Evolutionary conservation across 2,329 filamentous ascomycete genomes (phyloP), one percentile per base, ranked within the genome.

Genomic region (Sporothrix brasiliensis): DNA sequence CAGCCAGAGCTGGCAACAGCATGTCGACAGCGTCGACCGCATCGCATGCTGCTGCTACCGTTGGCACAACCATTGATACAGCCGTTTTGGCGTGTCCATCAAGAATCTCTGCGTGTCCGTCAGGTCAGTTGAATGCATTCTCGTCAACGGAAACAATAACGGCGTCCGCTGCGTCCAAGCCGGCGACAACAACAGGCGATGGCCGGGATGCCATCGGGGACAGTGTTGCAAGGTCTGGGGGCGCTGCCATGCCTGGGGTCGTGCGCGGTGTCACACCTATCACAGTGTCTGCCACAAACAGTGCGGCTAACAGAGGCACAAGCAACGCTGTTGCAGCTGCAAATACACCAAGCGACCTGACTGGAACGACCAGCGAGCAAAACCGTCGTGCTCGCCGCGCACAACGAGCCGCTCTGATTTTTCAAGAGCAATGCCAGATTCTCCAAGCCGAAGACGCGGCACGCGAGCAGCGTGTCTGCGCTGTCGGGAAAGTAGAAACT

Each of bases 351-450:
- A n/a, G n/a, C 27, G 67, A 67, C 21, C 30, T 30, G n/a, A 16
- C 30, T 3, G 65, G 21, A 10, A 39, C 19, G 4, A 69, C 19
- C 19, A 39, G 47, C 34, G 72, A 71, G 4, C 53, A 72, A 24
- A 68, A 4, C 27, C 71, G 73, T 5, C 72, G 73, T 10, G 70
- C 71, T 13, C 73, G 73, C 10, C 72, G 73, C 6, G 72, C 72
- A 30, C 70, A 74, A 56, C 72, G 73, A 13, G 73, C 73, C 16
- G 67, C 67, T 21, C 21, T 70, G 44, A 72, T 73, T 27, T 74
- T 71, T 56, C 70, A 70, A 14, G 73, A 74, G 30, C 72, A 73
- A 60, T 63, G 69, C 10, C 69, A 72, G 49, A 61, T 67, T 14
- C 70, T 70, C 50, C 68, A 73, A 16, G 71, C 67, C 14, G 73